Conservation (phyloP, 805 yeast species). For the Hanseniaspora occidentalis region DNA sequence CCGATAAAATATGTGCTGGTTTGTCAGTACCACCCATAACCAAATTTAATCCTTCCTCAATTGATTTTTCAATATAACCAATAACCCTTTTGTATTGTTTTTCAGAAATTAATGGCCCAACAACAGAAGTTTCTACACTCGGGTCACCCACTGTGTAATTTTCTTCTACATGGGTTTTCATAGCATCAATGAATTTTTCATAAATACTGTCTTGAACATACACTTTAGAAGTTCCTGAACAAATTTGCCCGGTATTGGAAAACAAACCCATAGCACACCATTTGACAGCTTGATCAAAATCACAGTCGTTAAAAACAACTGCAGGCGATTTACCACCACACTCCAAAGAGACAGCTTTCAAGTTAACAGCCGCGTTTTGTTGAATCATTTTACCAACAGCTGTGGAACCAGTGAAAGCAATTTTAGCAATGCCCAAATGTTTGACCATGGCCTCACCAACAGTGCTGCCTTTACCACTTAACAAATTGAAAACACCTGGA, state of each 20-base stretch:
- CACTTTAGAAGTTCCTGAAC: slow-evolving; percentile 51
- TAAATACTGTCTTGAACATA: slow-evolving; percentile 43
- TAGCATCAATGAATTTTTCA: slow-evolving; percentile 34
- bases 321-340: slow-evolving; percentile 43
- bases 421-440: slow-evolving; percentile 34
- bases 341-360: slow-evolving; percentile 37
- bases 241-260: slow-evolving; percentile 51
- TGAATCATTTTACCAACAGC: slow-evolving; percentile 34
- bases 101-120: slow-evolving; percentile 47
- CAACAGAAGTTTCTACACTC: slow-evolving; percentile 28
- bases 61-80: slow-evolving; percentile 35
- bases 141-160: slow-evolving; percentile 35
- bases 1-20: slow-evolving; percentile 17
- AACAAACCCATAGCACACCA: slow-evolving; percentile 46
- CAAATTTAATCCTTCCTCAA: slow-evolving; percentile 40
- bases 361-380: slow-evolving; percentile 29
- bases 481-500: slow-evolving; percentile 36
- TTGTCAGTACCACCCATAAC: slow-evolving; percentile 31
- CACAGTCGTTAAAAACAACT: slow-evolving; percentile 35
- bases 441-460: slow-evolving; percentile 36
- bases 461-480: slow-evolving; percentile 32
- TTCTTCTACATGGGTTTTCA: slow-evolving; percentile 23
- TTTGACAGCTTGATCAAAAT: slow-evolving; percentile 34
- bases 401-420: slow-evolving; percentile 47
- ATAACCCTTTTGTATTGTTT: slow-evolving; percentile 35